Conservation (phyloP, 257 asterid species). For the Jasminum sambac region DNA sequence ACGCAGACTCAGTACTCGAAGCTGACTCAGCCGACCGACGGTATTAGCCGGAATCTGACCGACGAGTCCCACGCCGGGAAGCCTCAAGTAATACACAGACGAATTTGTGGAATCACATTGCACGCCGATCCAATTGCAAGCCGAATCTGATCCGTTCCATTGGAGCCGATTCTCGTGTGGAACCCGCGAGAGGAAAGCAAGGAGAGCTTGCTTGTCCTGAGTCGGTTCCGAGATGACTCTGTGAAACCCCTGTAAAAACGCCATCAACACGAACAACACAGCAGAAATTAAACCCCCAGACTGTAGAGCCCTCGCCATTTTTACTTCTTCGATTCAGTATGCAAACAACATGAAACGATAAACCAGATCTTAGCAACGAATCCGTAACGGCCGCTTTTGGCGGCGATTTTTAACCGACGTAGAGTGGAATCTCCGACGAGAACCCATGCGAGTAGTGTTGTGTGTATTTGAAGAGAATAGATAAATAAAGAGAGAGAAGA, state of each 20-base stretch:
- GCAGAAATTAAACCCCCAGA: constrained; percentile 14
- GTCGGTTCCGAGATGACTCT: constrained; percentile 61
- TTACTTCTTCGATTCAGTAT: neutral
- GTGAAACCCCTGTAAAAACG: neutral
- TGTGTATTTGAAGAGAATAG: constrained; percentile 3
- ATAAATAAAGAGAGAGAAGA: neutral
- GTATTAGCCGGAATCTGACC: constrained; percentile 72
- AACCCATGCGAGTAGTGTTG: neutral
- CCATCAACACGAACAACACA: constrained; percentile 1
- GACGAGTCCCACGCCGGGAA: constrained; percentile 86
- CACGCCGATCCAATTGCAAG: constrained; percentile 83
- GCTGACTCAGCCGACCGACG: constrained; percentile 60
- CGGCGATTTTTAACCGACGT: neutral
- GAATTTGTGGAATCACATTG: constrained; percentile 62
- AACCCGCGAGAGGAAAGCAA: constrained; percentile 54
- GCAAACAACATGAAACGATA: neutral
- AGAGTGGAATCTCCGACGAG: neutral
- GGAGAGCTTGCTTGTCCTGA: constrained; percentile 76
- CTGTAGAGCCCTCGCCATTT: constrained; percentile 6
- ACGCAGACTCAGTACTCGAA: constrained; percentile 86
- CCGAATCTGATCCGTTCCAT: constrained; percentile 67
- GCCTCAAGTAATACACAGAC: constrained; percentile 57
- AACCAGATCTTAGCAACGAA: constrained; percentile 2
- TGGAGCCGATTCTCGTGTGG: constrained; percentile 70
- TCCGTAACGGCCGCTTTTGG: neutral